These are phyloP conservation scores for Polysphondylium violaceum DNA, from an alignment of 78 protist species.

Conservation along the genomic window DNA sequence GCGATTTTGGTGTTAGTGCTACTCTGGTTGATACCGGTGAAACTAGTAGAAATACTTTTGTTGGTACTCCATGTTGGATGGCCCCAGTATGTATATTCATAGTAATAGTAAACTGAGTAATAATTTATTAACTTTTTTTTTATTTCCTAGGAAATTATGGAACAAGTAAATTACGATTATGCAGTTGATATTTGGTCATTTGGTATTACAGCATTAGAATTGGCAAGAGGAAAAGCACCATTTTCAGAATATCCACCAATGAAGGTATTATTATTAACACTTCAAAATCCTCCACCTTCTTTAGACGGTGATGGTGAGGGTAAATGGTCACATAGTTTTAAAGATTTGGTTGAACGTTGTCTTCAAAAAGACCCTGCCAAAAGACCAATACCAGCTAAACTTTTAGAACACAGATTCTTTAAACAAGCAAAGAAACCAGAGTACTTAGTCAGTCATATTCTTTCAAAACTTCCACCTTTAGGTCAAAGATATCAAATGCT, in stretches of 20 bases:
- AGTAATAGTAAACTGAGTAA: not conserved
- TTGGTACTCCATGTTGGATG: constrained; percentile 95
- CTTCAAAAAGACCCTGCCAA: constrained; percentile 78
- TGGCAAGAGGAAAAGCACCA: constrained; percentile 94
- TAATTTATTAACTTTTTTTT: not conserved
- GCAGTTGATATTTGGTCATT: constrained; percentile 94
- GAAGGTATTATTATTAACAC: constrained; percentile 89
- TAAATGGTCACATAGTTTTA: constrained; percentile 66
- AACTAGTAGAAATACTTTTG: constrained; percentile 77
- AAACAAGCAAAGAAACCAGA: constrained; percentile 75
- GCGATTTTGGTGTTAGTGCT: constrained; percentile 89
- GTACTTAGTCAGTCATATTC: constrained; percentile 51
- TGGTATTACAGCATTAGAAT: constrained; percentile 94
- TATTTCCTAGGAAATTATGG: constrained; percentile 81
- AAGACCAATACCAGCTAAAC: constrained; percentile 60
- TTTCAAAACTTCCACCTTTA: constrained; percentile 65
- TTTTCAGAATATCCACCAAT: constrained; percentile 93
- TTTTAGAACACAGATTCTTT: constrained; percentile 72
- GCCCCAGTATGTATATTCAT: constrained; percentile 83
- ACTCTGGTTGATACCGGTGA: constrained; percentile 75
- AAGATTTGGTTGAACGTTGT: constrained; percentile 75
- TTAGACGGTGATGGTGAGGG: constrained; percentile 60
- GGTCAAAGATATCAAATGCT: constrained; percentile 79
- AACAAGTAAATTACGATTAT: constrained; percentile 87
- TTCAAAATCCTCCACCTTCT: constrained; percentile 89